phyloP scores from a whole-genome alignment of 2,329 filamentous ascomycete species.

The Amphichorda felina region DNA sequence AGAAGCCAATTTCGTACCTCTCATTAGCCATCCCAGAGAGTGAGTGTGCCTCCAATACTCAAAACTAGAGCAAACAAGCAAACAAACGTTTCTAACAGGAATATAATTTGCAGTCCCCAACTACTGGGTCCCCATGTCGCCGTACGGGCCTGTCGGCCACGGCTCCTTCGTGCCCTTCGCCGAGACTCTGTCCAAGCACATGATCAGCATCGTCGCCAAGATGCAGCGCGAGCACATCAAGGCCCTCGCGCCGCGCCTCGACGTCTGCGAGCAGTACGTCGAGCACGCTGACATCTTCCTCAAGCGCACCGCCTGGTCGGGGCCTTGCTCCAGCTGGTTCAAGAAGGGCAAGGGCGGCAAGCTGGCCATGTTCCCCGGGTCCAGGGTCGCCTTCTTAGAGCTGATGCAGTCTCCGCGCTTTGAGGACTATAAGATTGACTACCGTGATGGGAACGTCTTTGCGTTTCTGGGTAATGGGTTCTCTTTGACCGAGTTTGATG shows the following conservation, averaged over 20 bases:
- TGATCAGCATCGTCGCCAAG: slow-evolving; percentile 34
- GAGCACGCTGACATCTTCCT: slow-evolving; percentile 37
- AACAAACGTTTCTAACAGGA: not conserved
- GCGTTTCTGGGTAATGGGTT: slow-evolving; percentile 40
- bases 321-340: slow-evolving; percentile 36
- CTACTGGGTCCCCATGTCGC: too few relatives aligned
- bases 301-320: slow-evolving; percentile 39
- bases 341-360: slow-evolving; percentile 31
- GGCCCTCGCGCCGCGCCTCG: slow-evolving; percentile 30
- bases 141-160: slow-evolving; percentile 37
- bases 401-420: slow-evolving; percentile 36
- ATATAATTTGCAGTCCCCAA: slow-evolving; percentile 38
- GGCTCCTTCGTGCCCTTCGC: slow-evolving; percentile 39
- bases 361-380: slow-evolving; percentile 35
- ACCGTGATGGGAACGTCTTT: slow-evolving; percentile 52
- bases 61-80: too few relatives aligned
- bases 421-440: slow-evolving; percentile 38
- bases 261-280: slow-evolving; percentile 36
- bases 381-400: slow-evolving; percentile 37
- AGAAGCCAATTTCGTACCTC: too few relatives aligned
- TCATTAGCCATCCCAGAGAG: too few relatives aligned
- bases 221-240: slow-evolving; percentile 37
- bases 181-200: slow-evolving; percentile 40
- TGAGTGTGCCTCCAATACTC: too few relatives aligned
- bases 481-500: slow-evolving; percentile 41